Conservation (phyloP, 2,329 filamentous ascomycete species). For the Penicillium sp. region DNA sequence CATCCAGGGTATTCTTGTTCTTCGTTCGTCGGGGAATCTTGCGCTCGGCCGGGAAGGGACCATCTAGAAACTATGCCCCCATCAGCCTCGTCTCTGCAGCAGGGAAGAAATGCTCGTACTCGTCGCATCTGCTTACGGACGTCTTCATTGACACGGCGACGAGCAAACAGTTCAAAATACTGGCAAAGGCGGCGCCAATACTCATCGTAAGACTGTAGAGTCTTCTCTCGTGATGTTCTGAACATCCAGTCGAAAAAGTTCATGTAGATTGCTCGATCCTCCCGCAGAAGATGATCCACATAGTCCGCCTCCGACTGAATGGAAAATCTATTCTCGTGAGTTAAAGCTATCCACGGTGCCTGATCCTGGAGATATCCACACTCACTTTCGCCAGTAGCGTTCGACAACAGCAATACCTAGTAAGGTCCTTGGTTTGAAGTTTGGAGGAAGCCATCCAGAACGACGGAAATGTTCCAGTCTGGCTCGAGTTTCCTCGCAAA, state of each 20-base stretch:
- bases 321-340: conserved; percentile 21
- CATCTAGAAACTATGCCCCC: conserved; percentile 9
- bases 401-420: no score
- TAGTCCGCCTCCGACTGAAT: conserved; percentile 26
- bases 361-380: no score
- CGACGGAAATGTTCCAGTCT: conserved; percentile 23
- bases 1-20: conserved; percentile 16
- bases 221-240: conserved; percentile 24
- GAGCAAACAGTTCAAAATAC: conserved; percentile 24
- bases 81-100: conserved; percentile 8
- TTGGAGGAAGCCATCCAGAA: no score
- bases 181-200: conserved; percentile 26
- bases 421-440: no score
- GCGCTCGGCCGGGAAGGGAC: conserved; percentile 8
- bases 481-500: conserved; percentile 25
- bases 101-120: conserved; percentile 13
- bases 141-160: conserved; percentile 18
- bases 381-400: no score
- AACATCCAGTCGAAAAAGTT: conserved; percentile 31
- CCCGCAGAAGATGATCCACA: conserved; percentile 22
- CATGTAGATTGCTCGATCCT: conserved; percentile 26
- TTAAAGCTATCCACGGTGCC: background rate
- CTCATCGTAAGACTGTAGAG: conserved; percentile 24
- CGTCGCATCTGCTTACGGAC: conserved; percentile 24
- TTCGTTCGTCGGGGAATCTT: conserved; percentile 15